Percentiles rank a stretch among this genome's conserved stretches.
Evolutionary conservation across 805 yeast genomes (phyloP).

Genomic region (Metschnikowia henanensis): DNA sequence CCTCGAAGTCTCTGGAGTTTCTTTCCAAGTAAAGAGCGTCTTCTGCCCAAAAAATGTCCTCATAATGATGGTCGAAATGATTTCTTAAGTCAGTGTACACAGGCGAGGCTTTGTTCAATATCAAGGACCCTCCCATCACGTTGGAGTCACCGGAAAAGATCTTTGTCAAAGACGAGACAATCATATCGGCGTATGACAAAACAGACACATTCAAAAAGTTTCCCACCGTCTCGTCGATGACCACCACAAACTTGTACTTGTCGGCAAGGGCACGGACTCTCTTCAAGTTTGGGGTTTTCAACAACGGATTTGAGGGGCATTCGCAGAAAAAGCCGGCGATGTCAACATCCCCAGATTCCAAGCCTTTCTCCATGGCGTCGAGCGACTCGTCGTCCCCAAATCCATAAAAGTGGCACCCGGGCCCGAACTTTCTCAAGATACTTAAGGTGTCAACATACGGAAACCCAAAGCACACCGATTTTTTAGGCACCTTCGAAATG

Average conservation of each 20-base stretch:
- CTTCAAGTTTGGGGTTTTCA: constrained; percentile 77
- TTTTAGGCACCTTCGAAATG: constrained; percentile 30
- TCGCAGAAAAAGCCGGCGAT: constrained; percentile 86
- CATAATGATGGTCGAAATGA: constrained; percentile 53
- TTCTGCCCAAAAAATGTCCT: constrained; percentile 86
- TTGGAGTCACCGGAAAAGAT: constrained; percentile 93
- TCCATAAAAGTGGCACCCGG: constrained; percentile 86
- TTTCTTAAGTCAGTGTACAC: constrained; percentile 50
- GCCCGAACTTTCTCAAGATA: constrained; percentile 85
- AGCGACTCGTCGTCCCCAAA: constrained; percentile 74
- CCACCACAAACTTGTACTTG: constrained; percentile 71
- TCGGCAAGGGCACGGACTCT: constrained; percentile 66
- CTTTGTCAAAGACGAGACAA: constrained; percentile 85
- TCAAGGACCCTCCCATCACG: constrained; percentile 91
- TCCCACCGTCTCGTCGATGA: constrained; percentile 94
- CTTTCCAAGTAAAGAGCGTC: constrained; percentile 92
- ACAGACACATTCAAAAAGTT: constrained; percentile 84
- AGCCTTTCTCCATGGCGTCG: constrained; percentile 58
- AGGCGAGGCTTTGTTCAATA: constrained; percentile 67
- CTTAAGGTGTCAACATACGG: constrained; percentile 94
- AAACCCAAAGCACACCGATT: constrained; percentile 92
- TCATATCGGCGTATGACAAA: constrained; percentile 80
- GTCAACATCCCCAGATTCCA: constrained; percentile 54
- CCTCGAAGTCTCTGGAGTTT: constrained; percentile 85
- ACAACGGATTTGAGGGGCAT: constrained; percentile 92